These are phyloP conservation scores for Pisolithus tinctorius DNA, from an alignment of 768 basidiomycete species.

Conservation along the genomic window DNA sequence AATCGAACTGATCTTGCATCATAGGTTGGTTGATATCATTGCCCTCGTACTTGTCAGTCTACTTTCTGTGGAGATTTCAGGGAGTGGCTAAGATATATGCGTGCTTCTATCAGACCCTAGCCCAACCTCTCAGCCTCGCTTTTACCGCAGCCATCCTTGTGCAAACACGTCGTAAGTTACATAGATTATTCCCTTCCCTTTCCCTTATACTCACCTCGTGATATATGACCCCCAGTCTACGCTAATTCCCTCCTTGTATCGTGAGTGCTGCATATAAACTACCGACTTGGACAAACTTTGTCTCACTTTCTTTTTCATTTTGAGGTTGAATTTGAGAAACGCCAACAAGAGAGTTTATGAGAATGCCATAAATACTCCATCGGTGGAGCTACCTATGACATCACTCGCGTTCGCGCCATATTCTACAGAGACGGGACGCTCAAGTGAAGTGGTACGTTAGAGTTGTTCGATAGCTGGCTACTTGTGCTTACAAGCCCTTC, in stretches of 20 bases:
- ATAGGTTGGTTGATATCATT: conserved; percentile 20
- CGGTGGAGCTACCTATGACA: conserved; percentile 9
- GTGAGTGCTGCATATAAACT: conserved; percentile 6
- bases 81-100: neutral
- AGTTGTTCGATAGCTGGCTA: neutral
- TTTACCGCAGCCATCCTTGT: conserved; percentile 17
- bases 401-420: conserved; percentile 21
- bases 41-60: conserved; percentile 18
- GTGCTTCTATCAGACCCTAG: conserved; percentile 9
- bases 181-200: no score
- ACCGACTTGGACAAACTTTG: neutral
- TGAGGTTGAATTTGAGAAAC: conserved; percentile 21
- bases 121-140: conserved; percentile 11
- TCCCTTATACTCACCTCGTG: neutral
- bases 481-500: neutral
- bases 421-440: conserved; percentile 4
- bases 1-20: neutral
- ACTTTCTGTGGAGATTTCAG: no score
- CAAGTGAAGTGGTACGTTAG: neutral
- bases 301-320: neutral
- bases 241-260: conserved; percentile 25
- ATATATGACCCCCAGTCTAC: conserved; percentile 13
- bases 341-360: conserved; percentile 12
- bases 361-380: neutral
- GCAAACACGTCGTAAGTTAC: conserved; percentile 20